A percentile compares a stretch with the other conserved stretches of the same genome.
Conservation (phyloP, 2,329 filamentous ascomycete species). For the Erysiphe neolycopersici region DNA sequence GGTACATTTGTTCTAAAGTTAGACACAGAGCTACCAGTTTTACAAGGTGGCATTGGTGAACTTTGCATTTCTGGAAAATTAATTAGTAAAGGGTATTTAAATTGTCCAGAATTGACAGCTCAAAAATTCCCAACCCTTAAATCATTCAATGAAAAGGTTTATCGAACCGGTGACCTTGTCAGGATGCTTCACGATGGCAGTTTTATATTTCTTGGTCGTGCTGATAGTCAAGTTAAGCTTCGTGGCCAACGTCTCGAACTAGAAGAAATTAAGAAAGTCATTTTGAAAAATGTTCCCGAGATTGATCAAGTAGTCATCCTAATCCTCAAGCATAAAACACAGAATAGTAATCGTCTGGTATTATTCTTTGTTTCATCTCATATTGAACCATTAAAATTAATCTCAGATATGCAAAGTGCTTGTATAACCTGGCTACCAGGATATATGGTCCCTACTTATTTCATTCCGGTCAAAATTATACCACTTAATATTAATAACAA, state of each 20-base stretch:
- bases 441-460: constrained; percentile 81
- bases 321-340: constrained; percentile 41
- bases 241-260: constrained; percentile 74
- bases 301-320: constrained; percentile 48
- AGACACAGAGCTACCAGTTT: constrained; percentile 40
- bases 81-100: constrained; percentile 74
- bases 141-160: constrained; percentile 33
- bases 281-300: constrained; percentile 26
- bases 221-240: constrained; percentile 80
- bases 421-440: constrained; percentile 44
- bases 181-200: constrained; percentile 53
- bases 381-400: constrained; percentile 11
- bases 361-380: constrained; percentile 36
- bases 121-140: constrained; percentile 47
- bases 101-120: constrained; percentile 46
- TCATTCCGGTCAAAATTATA: constrained; percentile 42
- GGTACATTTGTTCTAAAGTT: constrained; percentile 54
- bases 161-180: constrained; percentile 74
- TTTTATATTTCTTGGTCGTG: constrained; percentile 67
- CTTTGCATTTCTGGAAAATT: constrained; percentile 69
- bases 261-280: constrained; percentile 69
- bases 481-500: constrained; percentile 81
- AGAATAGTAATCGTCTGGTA: constrained; percentile 60
- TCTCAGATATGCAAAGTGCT: constrained; percentile 25
- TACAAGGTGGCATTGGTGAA: constrained; percentile 60